phyloP scores from a whole-genome alignment of 2,329 filamentous ascomycete species.

The Aspergillus felis region DNA sequence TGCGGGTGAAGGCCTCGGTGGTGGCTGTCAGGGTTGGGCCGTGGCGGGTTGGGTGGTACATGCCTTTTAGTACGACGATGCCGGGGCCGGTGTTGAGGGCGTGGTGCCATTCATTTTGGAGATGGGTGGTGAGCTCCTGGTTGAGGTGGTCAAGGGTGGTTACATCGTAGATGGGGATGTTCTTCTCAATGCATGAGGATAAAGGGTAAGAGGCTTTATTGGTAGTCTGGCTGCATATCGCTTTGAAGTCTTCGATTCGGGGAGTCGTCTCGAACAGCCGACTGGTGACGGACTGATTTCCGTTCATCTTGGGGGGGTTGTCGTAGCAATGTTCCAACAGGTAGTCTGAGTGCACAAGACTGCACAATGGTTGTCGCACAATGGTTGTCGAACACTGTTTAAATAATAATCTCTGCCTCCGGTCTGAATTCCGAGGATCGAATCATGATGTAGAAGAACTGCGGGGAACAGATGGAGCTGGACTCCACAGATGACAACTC shows the following conservation, averaged over 20 bases:
- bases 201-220: constrained; percentile 46
- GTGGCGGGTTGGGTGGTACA: constrained; percentile 43
- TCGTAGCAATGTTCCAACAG: not conserved
- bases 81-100: constrained; percentile 56
- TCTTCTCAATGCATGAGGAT: constrained; percentile 42
- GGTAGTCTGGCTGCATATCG: constrained; percentile 42
- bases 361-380: too few relatives aligned
- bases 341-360: not conserved
- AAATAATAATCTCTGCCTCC: not conserved
- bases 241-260: constrained; percentile 41
- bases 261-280: constrained; percentile 21
- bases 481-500: not conserved
- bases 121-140: constrained; percentile 26
- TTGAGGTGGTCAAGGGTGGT: constrained; percentile 33
- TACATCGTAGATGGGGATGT: constrained; percentile 56
- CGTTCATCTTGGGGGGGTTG: not conserved
- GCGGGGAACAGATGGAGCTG: not conserved
- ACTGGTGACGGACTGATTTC: not conserved
- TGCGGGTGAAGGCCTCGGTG: constrained; percentile 46
- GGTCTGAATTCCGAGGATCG: constrained; percentile 1
- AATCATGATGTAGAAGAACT: not conserved
- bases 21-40: constrained; percentile 41
- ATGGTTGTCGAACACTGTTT: not conserved
- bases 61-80: constrained; percentile 54
- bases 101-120: constrained; percentile 61